Conservation (phyloP, 129 eudicot species). For the Apium graveolens region DNA sequence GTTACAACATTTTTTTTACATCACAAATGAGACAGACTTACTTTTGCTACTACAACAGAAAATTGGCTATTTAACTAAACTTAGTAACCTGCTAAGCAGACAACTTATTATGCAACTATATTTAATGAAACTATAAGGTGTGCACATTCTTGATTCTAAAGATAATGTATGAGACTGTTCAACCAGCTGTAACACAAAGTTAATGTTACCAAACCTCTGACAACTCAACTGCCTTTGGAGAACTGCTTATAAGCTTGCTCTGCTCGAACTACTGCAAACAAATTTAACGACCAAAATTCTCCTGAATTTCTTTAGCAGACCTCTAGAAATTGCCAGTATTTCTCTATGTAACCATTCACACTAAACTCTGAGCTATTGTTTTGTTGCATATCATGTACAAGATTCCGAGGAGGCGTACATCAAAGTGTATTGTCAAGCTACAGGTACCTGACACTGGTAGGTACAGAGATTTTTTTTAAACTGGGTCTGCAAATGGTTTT, state of each 20-base stretch:
- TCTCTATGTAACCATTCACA: neutral
- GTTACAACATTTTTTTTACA: constrained; percentile 2
- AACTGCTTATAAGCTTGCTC: neutral
- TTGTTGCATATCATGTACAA: neutral
- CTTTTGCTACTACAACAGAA: neutral
- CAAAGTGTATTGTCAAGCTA: neutral
- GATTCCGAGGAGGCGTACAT: neutral
- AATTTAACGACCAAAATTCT: neutral
- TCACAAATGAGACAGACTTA: neutral
- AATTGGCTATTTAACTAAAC: neutral
- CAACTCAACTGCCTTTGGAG: neutral
- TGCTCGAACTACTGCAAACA: neutral
- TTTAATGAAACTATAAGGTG: neutral
- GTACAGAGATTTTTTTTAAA: neutral
- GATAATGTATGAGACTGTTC: neutral
- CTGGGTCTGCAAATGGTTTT: neutral
- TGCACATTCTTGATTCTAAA: neutral
- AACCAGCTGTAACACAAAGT: neutral
- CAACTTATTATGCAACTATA: neutral
- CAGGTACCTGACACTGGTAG: neutral
- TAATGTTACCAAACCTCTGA: neutral
- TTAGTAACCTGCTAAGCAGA: neutral
- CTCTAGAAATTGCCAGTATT: neutral
- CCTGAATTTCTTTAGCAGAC: neutral
- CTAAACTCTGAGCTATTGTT: neutral